Percentiles rank a stretch among this genome's conserved stretches.
These are phyloP conservation scores for Zostera marina DNA, from an alignment of 116 monocot species.

Conservation along the genomic window DNA sequence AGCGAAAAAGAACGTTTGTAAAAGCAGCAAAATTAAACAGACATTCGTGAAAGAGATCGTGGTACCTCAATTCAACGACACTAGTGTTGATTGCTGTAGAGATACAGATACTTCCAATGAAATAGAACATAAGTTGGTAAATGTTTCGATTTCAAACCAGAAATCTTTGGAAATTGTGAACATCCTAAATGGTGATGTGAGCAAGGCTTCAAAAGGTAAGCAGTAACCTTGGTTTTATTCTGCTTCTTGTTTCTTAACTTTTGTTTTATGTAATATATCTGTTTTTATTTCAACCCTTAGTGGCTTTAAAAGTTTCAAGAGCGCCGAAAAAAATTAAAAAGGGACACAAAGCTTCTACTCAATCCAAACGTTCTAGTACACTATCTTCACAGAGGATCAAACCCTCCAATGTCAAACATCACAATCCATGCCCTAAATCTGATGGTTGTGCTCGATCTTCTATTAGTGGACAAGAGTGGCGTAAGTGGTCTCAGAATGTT, in stretches of 20 bases:
- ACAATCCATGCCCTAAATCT: constrained; percentile 50
- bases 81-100: background rate
- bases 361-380: constrained; percentile 5
- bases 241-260: background rate
- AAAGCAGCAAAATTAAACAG: constrained; percentile 6
- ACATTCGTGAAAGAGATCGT: background rate
- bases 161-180: constrained; percentile 18
- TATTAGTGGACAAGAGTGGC: constrained; percentile 87
- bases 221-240: background rate
- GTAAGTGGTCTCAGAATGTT: constrained; percentile 69
- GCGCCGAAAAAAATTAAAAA: constrained; percentile 40
- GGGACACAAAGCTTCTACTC: constrained; percentile 5
- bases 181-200: constrained; percentile 1
- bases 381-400: constrained; percentile 10
- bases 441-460: constrained; percentile 89
- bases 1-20: constrained; percentile 14
- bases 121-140: constrained; percentile 8
- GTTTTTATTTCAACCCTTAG: background rate
- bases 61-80: background rate
- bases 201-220: background rate
- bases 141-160: constrained; percentile 20
- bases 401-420: constrained; percentile 12
- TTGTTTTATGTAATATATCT: background rate
- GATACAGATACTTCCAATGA: background rate
- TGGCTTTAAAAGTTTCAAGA: constrained; percentile 17